Base-by-base conservation (phyloP, 2,329 filamentous ascomycete genomes). In the Alternaria sp. region DNA sequence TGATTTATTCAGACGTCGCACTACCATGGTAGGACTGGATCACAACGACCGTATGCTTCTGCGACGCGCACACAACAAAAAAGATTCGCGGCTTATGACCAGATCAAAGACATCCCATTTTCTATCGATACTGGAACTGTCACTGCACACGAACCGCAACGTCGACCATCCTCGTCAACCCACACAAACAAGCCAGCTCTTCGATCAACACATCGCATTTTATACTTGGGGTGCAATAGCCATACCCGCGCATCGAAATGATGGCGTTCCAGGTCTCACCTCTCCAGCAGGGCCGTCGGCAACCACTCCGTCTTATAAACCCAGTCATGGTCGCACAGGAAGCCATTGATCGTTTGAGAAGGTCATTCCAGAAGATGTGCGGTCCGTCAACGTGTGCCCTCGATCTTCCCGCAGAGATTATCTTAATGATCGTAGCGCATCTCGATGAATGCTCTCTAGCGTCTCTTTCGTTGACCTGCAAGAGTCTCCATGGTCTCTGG, bases 391-490 rank as follows among this genome's bases (percentile, higher is more conserved):
- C 59, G 54, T 50, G 62, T 47, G 52, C 59, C 12, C 62, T 70
- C 45, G 32, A 26, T 40, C 54, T 72, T 60, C 67, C 70, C 45
- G 19, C 30, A 13, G 66, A 73, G 49, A 66, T 70, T 13, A 69
- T 64, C 51, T 28, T 69, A 32, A 67, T 70, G 32, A 62, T 71
- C 19, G 25, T 62, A 46, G 52, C 66, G 49, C 50, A 71, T 58
- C 65, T 70, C 43, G 47, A 61, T 30, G 43, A 30, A 30, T 15
- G 44, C 28, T 61, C 66, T 26, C 32, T 36, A 7, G 56, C 55
- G 43, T 68, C 57, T 30, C 63, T 73, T 23, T 61, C 68, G 28
- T 66, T 73, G 49, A 70, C 69, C 32, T 71, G 66, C 36, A 62
- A 57, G 47, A 49, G 32, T 49, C 57, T 73, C 11, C 43, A 66